Conservation (phyloP, 805 yeast genomes). For the Saccharomycopsis babjevae region DNA sequence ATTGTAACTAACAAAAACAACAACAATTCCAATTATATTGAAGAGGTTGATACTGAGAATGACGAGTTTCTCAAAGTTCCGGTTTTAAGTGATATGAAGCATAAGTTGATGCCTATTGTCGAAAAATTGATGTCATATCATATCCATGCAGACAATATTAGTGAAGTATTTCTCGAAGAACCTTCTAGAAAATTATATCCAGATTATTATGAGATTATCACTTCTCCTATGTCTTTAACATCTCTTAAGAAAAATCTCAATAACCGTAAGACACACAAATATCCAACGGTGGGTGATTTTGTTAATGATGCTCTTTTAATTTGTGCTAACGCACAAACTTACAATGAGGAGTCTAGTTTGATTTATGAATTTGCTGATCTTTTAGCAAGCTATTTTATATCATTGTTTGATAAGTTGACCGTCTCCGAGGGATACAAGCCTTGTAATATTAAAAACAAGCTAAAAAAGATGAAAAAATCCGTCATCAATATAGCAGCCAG, state of each 20-base stretch:
- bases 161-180: constrained; percentile 66
- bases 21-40: not conserved
- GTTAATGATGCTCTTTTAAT: constrained; percentile 49
- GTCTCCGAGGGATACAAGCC: not conserved
- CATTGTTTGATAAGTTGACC: constrained; percentile 26
- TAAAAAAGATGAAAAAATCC: not conserved
- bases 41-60: not conserved
- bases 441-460: not conserved
- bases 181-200: constrained; percentile 67
- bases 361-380: constrained; percentile 63
- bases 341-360: constrained; percentile 63
- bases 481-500: not conserved
- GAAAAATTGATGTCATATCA: constrained; percentile 20
- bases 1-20: not conserved
- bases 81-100: constrained; percentile 6
- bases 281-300: constrained; percentile 48
- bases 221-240: constrained; percentile 64
- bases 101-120: constrained; percentile 9
- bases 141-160: constrained; percentile 28
- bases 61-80: not conserved
- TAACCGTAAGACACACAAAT: constrained; percentile 30
- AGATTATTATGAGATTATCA: constrained; percentile 66
- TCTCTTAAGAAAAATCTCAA: constrained; percentile 45
- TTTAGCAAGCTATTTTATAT: constrained; percentile 43
- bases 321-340: constrained; percentile 68